Conservation (phyloP, 2,329 filamentous ascomycete genomes). For the Aureobasidium zeae region DNA sequence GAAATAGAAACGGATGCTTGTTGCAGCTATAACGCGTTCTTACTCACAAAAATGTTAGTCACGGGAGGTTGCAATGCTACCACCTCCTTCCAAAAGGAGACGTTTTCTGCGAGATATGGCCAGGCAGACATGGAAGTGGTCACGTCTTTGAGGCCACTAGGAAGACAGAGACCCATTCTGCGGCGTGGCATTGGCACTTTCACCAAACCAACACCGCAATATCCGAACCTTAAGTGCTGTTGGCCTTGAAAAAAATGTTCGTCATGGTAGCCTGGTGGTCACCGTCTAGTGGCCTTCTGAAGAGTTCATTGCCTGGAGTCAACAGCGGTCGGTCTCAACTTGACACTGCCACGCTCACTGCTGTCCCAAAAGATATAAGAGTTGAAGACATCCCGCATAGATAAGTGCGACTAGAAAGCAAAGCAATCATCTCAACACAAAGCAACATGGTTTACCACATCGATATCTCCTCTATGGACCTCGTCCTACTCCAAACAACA, state of each 20-base stretch:
- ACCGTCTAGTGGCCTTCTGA: constrained; percentile 6
- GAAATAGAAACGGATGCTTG: background rate
- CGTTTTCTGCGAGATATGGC: background rate
- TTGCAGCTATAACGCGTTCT: background rate
- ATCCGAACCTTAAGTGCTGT: constrained; percentile 9
- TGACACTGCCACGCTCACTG: constrained; percentile 2
- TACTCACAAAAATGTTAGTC: constrained; percentile 3
- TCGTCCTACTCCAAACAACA: background rate
- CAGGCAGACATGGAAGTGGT: constrained; percentile 11
- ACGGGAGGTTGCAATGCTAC: background rate
- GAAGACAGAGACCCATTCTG: constrained; percentile 2
- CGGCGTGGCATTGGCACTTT: constrained; percentile 7
- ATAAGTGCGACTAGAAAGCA: constrained; percentile 2
- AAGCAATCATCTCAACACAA: background rate
- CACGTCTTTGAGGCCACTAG: constrained; percentile 5
- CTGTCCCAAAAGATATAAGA: constrained; percentile 3
- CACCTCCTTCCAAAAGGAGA: constrained; percentile 11
- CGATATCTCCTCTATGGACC: background rate
- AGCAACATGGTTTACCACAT: background rate
- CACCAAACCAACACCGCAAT: constrained; percentile 13
- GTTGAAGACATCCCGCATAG: constrained; percentile 5
- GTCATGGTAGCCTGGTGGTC: constrained; percentile 9
- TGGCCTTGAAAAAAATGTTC: constrained; percentile 6
- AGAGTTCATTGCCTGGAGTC: constrained; percentile 8
- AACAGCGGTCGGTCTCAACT: constrained; percentile 13